A percentile compares a stretch with the other conserved stretches of the same genome.
Evolutionary conservation across 768 basidiomycete genomes (phyloP).

Genomic region (Suillus lakei): DNA sequence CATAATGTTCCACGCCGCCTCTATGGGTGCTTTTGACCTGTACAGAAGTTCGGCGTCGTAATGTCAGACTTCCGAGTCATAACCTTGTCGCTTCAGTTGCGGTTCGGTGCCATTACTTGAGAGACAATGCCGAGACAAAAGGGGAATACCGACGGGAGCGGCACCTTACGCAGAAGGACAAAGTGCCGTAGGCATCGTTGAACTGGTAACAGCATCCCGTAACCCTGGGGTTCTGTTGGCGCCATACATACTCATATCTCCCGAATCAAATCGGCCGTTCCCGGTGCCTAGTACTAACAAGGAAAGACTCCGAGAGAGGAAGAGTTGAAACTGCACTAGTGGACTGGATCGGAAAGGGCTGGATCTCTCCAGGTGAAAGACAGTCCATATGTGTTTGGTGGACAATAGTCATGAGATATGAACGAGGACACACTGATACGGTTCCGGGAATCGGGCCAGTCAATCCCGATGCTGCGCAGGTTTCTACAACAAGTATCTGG

Average conservation of each 20-base stretch:
- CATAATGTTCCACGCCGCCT: neutral
- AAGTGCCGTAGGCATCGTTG: conserved; percentile 49
- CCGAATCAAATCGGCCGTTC: conserved; percentile 60
- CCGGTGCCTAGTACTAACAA: conserved; percentile 48
- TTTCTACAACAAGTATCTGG: conserved; percentile 64
- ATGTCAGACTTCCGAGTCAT: neutral
- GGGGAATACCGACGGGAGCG: neutral
- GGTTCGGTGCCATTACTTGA: neutral
- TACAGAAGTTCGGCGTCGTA: neutral
- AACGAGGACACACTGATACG: conserved; percentile 46
- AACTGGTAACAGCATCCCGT: conserved; percentile 57
- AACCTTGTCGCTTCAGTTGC: neutral
- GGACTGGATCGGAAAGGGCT: conserved; percentile 46
- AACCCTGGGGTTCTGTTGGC: conserved; percentile 63
- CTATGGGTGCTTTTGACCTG: neutral
- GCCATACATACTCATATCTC: conserved; percentile 54
- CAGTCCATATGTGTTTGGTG: conserved; percentile 53
- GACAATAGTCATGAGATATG: conserved; percentile 52
- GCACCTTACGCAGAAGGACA: conserved; percentile 31
- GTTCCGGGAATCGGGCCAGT: conserved; percentile 47
- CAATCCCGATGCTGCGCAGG: conserved; percentile 60
- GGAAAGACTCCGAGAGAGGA: conserved; percentile 45
- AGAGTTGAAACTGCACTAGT: conserved; percentile 62
- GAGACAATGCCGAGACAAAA: neutral
- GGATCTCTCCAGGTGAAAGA: conserved; percentile 41